Percentiles rank a stretch among this genome's conserved stretches.
phyloP scores from a whole-genome alignment of 106 monocot species.

The Alisma plantagoaquatica region DNA sequence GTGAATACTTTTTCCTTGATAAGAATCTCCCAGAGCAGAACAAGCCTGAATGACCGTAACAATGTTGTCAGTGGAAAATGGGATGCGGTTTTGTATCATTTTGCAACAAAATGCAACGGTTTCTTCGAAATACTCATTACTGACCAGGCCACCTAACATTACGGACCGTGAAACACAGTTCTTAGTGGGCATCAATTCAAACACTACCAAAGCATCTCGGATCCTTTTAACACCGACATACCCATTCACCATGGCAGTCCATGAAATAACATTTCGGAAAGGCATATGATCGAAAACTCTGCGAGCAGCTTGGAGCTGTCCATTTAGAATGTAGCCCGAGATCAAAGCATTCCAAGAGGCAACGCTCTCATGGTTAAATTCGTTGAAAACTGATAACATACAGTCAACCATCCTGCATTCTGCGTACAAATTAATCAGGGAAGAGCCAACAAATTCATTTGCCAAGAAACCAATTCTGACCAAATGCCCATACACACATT shows the following conservation, averaged over 20 bases:
- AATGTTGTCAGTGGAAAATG: constrained; percentile 10
- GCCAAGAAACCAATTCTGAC: constrained; percentile 16
- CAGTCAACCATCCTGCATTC: constrained; percentile 25
- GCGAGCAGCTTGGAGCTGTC: constrained; percentile 20
- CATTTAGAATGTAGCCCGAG: constrained; percentile 31
- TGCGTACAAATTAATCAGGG: constrained; percentile 53
- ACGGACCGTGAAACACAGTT: constrained; percentile 58
- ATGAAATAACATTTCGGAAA: constrained; percentile 41
- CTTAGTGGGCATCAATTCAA: constrained; percentile 30
- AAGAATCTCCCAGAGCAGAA: constrained; percentile 14
- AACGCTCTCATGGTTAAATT: constrained; percentile 18
- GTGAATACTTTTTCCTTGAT: constrained; percentile 39
- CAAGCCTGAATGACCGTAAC: constrained; percentile 29
- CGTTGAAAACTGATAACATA: constrained; percentile 22
- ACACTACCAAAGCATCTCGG: constrained; percentile 22
- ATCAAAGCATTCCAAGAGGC: constrained; percentile 50
- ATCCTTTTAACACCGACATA: constrained; percentile 18
- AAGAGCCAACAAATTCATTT: constrained; percentile 51
- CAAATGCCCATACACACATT: constrained; percentile 35
- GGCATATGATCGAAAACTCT: constrained; percentile 47
- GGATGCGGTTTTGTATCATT: constrained; percentile 25
- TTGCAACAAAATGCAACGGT: constrained; percentile 26
- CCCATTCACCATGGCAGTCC: constrained; percentile 54
- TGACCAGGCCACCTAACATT: constrained; percentile 46
- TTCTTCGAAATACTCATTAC: constrained; percentile 25